Evolutionary conservation across 2,329 filamentous ascomycete species (phyloP).

Genomic region (Cladosporium halotolerans): DNA sequence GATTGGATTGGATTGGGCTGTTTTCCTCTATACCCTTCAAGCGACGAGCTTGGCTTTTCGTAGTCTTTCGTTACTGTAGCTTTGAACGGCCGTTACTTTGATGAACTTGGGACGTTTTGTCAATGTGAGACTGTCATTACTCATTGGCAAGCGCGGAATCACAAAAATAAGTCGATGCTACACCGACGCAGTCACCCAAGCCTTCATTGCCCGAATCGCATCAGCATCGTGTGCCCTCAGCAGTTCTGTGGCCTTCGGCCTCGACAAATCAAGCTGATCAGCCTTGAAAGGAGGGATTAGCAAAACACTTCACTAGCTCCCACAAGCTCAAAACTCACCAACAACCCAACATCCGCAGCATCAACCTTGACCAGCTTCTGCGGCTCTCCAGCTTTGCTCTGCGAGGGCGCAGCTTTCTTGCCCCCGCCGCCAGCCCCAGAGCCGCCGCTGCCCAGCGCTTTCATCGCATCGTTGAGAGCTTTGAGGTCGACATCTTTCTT

Average conservation of each 20-base stretch:
- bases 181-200: conserved; percentile 48
- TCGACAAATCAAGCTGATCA: conserved; percentile 65
- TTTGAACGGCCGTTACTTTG: no score
- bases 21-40: conserved; percentile 1
- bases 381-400: conserved; percentile 22
- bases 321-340: conserved; percentile 46
- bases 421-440: conserved; percentile 33
- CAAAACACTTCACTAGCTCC: no score
- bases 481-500: conserved; percentile 61
- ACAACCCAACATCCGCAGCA: conserved; percentile 59
- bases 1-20: not conserved
- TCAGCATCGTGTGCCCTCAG: conserved; percentile 67
- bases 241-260: conserved; percentile 67
- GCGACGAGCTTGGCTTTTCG: not conserved
- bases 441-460: conserved; percentile 46
- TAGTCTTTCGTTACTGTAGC: not conserved
- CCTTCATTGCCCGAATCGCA: conserved; percentile 59
- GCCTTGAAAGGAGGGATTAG: conserved; percentile 38
- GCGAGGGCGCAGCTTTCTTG: conserved; percentile 29
- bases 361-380: conserved; percentile 63
- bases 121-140: no score
- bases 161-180: no score
- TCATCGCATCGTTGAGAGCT: conserved; percentile 66
- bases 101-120: no score
- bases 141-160: no score